Evolutionary conservation across 2,329 filamentous ascomycete species (phyloP).

Genomic region (Claviceps fusiformis): DNA sequence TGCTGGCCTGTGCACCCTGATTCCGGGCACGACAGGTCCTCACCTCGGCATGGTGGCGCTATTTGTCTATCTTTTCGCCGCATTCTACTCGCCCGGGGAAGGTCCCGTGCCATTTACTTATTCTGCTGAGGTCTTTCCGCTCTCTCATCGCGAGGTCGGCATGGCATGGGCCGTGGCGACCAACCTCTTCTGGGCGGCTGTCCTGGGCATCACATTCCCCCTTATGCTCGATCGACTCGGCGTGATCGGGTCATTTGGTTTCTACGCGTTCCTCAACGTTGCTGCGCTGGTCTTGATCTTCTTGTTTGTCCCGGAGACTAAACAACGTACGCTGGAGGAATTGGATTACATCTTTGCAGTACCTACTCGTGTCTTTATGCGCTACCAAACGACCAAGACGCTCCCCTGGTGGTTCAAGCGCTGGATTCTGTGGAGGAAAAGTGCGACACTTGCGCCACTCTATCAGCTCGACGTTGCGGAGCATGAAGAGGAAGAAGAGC

Average conservation of each 20-base stretch:
- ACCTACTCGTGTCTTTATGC: slow-evolving; percentile 40
- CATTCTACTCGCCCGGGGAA: slow-evolving; percentile 40
- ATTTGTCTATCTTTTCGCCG: slow-evolving; percentile 43
- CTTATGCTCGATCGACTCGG: slow-evolving; percentile 33
- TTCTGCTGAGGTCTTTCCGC: slow-evolving; percentile 55
- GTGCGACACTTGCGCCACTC: slow-evolving; percentile 26
- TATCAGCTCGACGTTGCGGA: slow-evolving; percentile 26
- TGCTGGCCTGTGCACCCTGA: slow-evolving; percentile 36
- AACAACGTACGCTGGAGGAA: slow-evolving; percentile 38
- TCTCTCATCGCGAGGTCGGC: slow-evolving; percentile 57
- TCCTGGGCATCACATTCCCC: slow-evolving; percentile 51
- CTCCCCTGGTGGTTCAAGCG: slow-evolving; percentile 49
- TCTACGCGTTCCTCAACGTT: slow-evolving; percentile 43
- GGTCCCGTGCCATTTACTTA: slow-evolving; percentile 57
- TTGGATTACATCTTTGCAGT: slow-evolving; percentile 50
- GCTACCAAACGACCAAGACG: slow-evolving; percentile 41
- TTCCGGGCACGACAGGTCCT: slow-evolving; percentile 23
- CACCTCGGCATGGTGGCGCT: slow-evolving; percentile 35
- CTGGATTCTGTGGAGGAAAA: slow-evolving; percentile 38
- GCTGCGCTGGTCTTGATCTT: slow-evolving; percentile 43
- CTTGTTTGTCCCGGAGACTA: slow-evolving; percentile 44
- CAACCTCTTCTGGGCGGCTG: slow-evolving; percentile 45
- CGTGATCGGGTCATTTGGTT: slow-evolving; percentile 36
- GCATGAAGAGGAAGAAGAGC: slow-evolving; percentile 15
- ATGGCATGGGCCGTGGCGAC: slow-evolving; percentile 59